Conservation (phyloP, 495 filamentous ascomycete genomes). For the Penicillium crystallinum region DNA sequence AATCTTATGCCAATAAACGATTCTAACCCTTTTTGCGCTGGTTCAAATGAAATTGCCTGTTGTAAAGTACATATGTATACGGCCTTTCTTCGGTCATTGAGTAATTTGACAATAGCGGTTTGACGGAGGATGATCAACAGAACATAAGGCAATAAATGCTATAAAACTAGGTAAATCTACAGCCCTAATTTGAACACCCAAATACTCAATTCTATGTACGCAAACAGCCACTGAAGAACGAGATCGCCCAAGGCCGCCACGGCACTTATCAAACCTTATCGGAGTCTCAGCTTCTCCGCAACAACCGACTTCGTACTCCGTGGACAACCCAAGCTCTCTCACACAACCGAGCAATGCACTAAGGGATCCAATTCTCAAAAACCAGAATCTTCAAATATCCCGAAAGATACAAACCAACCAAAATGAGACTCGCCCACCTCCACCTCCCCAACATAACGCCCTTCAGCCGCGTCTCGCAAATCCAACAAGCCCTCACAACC, state of each 20-base stretch:
- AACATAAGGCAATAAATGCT: neutral
- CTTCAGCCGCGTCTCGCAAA: conserved; percentile 40
- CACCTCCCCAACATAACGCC: conserved; percentile 57
- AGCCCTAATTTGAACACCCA: neutral
- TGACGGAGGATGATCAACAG: no score
- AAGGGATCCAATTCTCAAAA: neutral
- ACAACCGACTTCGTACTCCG: conserved; percentile 18
- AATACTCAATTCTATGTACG: neutral
- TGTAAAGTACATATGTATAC: neutral
- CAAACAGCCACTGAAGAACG: neutral
- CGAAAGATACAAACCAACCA: neutral
- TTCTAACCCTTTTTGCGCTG: neutral
- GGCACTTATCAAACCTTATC: conserved; percentile 16
- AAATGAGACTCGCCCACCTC: conserved; percentile 59
- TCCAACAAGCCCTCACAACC: conserved; percentile 48
- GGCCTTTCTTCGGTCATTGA: neutral
- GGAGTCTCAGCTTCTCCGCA: conserved; percentile 26
- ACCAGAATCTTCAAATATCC: neutral
- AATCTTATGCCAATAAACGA: neutral
- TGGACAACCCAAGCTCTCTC: conserved; percentile 10
- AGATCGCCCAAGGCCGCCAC: neutral
- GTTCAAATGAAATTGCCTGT: neutral
- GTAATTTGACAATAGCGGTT: no score
- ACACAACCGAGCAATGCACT: neutral
- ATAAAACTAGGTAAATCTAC: no score